Conservation (phyloP, 2,329 filamentous ascomycete genomes). For the Pseudopithomyces chartarum region DNA sequence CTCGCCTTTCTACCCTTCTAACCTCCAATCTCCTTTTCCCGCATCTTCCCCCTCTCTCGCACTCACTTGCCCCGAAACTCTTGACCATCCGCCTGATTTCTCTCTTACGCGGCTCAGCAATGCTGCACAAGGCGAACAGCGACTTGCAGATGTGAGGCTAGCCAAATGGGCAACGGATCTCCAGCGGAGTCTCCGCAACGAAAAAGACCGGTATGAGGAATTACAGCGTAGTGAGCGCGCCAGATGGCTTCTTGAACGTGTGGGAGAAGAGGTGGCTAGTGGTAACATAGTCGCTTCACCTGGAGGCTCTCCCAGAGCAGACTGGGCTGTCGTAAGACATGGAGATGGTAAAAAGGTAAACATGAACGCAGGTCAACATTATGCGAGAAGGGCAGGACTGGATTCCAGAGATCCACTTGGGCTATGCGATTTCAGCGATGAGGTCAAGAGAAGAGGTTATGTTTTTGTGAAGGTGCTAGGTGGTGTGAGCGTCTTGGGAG, state of each 20-base stretch:
- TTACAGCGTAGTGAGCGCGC: constrained; percentile 65
- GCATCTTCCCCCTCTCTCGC: constrained; percentile 42
- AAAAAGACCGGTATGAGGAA: constrained; percentile 70
- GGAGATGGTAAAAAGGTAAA: constrained; percentile 32
- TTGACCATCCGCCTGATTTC: constrained; percentile 40
- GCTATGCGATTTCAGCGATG: constrained; percentile 70
- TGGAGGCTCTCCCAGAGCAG: constrained; percentile 31
- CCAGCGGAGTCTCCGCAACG: constrained; percentile 74
- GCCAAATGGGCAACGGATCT: constrained; percentile 84
- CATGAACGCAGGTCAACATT: constrained; percentile 28
- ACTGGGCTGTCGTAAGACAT: constrained; percentile 41
- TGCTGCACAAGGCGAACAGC: constrained; percentile 62
- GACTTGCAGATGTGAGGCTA: constrained; percentile 69
- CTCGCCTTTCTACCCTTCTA: constrained; percentile 41
- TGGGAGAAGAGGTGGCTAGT: constrained; percentile 63
- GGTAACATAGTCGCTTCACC: constrained; percentile 35
- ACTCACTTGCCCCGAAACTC: constrained; percentile 23
- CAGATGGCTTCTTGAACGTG: constrained; percentile 72
- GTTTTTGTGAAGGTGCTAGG: constrained; percentile 75
- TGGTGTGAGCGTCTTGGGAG: constrained; percentile 74
- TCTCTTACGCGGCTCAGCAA: constrained; percentile 54
- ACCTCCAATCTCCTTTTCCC: constrained; percentile 41
- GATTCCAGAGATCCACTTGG: constrained; percentile 78
- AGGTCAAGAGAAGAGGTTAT: constrained; percentile 68
- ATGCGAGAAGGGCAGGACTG: constrained; percentile 36